Base-by-base conservation (phyloP, 441 rosid genomes). In the Adansonia gregorii region DNA sequence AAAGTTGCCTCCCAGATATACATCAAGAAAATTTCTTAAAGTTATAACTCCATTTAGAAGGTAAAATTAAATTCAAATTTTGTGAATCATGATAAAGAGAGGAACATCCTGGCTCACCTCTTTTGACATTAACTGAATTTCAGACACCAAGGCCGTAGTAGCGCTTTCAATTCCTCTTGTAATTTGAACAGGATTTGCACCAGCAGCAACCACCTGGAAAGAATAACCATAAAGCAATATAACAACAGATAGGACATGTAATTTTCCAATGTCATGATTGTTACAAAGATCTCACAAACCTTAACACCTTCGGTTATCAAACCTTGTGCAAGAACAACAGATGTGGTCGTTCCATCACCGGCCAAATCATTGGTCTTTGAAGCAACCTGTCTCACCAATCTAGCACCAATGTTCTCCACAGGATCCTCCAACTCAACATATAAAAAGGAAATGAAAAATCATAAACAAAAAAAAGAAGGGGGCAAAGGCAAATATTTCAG, bases 271-370 rank as follows among this genome's bases (percentile, higher is more conserved):
- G 22, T 10, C 17, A 52, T 71, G 14, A 70, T 51, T 15, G 24
- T 9, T 78, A 70, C 9, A 10, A 17, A 51, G 65, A 69, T 51
- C 49, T 3, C 6, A 76, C 88, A 69, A 46, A 93, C 97, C 98
- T 96, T 94, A 63, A 96, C 96, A 72, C 98, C 98, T 87, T 94
- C 98, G 8, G 98, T 89, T 77, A 96, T 94, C 24, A 93, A 92
- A 63, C 98, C 98, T 67, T 96, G 98, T 3, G 99, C 98, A 75
- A 96, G 99, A 78, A 93, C 99, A 82, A 96, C 99, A 52, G 99
- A 96, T 72, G 99, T 96, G 35, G 99, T 96, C 11, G 98, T 94
- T 64, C 99, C 98, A 76, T 94, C 98, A 76, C 98, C 99, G 52
- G 99, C 98, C 87, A 96, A 81, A 87, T 96, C 99, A 84, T 96